Conservation (phyloP, 2,329 filamentous ascomycete species). For the Talaromyces sp. region DNA sequence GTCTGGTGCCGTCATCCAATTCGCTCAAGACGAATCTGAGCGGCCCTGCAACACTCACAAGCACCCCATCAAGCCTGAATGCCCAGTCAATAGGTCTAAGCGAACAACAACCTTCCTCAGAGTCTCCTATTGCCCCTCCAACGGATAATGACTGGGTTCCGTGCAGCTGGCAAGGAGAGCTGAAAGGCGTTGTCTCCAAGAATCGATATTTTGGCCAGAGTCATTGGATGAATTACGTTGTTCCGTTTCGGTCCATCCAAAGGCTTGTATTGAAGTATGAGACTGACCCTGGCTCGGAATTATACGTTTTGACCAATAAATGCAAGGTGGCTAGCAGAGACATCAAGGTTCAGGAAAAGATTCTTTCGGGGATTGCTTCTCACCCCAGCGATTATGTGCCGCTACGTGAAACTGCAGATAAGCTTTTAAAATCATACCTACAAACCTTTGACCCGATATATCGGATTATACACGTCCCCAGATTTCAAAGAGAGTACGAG, state of each 20-base stretch:
- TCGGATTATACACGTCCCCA: constrained; percentile 49
- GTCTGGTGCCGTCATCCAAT: neutral
- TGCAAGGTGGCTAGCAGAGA: constrained; percentile 4
- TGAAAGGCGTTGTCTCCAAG: constrained; percentile 27
- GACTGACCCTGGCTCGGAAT: neutral
- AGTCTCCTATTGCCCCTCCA: neutral
- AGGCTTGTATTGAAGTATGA: constrained; percentile 33
- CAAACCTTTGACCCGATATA: constrained; percentile 48
- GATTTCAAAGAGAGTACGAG: constrained; percentile 49
- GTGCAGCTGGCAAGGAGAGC: neutral
- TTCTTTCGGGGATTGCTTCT: neutral
- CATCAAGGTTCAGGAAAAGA: constrained; percentile 3
- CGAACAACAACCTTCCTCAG: neutral
- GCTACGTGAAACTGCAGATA: constrained; percentile 31
- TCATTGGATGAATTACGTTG: constrained; percentile 46
- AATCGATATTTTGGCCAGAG: constrained; percentile 48
- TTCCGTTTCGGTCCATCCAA: constrained; percentile 44
- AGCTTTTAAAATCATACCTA: constrained; percentile 46
- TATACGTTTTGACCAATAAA: neutral
- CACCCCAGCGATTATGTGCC: constrained; percentile 30
- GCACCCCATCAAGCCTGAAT: neutral
- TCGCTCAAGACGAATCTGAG: neutral
- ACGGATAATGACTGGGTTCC: neutral
- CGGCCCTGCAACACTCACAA: neutral
- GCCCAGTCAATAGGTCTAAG: neutral